Percentiles rank a stretch among this genome's conserved stretches.
These are phyloP conservation scores for Kandelia obovata DNA, from an alignment of 345 rosid genomes.

Conservation along the genomic window DNA sequence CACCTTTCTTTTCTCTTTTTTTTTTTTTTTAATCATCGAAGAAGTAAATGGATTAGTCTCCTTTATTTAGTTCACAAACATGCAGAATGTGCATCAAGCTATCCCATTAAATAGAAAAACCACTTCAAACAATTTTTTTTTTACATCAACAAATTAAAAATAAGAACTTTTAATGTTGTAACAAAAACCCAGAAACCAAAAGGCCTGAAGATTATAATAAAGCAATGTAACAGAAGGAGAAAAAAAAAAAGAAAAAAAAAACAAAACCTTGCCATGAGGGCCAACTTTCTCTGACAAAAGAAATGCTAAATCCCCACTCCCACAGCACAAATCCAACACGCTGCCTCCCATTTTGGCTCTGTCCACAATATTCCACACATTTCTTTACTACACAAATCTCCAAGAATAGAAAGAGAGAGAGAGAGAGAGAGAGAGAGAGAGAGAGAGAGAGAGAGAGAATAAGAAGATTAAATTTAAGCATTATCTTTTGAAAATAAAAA, in stretches of 20 bases:
- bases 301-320: constrained; percentile 86
- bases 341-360: constrained; percentile 64
- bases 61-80: not conserved
- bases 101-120: too few species aligned
- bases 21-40: not conserved
- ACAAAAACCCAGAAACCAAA: too few species aligned
- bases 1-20: not conserved
- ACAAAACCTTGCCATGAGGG: constrained; percentile 50
- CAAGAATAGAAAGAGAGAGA: not conserved
- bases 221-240: not conserved
- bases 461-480: not conserved
- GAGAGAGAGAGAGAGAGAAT: not conserved
- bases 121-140: too few species aligned
- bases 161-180: too few species aligned
- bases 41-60: not conserved
- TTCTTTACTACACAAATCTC: not conserved
- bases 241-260: not conserved
- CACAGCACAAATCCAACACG: constrained; percentile 87
- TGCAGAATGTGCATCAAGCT: not conserved
- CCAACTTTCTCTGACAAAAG: constrained; percentile 81
- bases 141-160: too few species aligned
- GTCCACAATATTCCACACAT: constrained; percentile 11
- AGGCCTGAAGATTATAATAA: too few species aligned
- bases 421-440: not conserved
- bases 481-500: too few species aligned